Evolutionary conservation across 108 stramenopile genomes (phyloP), one percentile per base, ranked within the genome.

Genomic region (Nannochloropsis gaditana): DNA sequence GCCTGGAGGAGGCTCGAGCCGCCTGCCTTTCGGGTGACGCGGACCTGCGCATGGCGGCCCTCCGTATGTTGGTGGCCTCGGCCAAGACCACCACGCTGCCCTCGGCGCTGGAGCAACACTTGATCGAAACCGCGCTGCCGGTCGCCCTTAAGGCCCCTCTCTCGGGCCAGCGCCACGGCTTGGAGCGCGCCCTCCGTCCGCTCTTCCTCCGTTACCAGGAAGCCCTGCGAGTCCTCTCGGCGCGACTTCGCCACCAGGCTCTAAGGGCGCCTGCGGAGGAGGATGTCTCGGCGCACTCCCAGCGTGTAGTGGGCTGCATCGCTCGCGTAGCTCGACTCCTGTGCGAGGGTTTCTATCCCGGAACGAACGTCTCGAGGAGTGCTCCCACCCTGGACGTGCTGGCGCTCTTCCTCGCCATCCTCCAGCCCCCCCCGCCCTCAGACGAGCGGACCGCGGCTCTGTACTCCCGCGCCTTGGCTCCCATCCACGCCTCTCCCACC

Each of bases 121-220:
- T 73, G 8, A 15, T 73, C 19, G 59, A 73, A 8, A n/a, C 15
- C 15, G 59, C 59, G 8, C 59, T 73, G 59, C 59, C 59, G 4
- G n/a, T 73, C 59, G 59, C 59, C 59, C 59, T 73, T 3, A 73
- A 73, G 59, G 59, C 59, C 19, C 59, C 59, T 73, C 59, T 73
- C 59, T 73, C 59, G 2, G n/a, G 59, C 59, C 59, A 73, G 59
- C 59, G 59, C n/a, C 59, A 73, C n/a, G 59, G 59, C 2, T 73
- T 73, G 59, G 59, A 73, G n/a, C 4, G 59, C 19, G 59, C 59
- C 2, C 59, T 73, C 5, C 59, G 59, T 2, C 59, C 59, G 19
- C 59, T 73, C 59, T 73, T 73, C n/a, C 59, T 73, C 59, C 59
- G 59, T n/a, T 73, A 73, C n/a, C 59, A 73, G n/a, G 59, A 73